Percentiles rank a stretch among this genome's conserved stretches.
Evolutionary conservation across 1,284 basidiomycete genomes (phyloP).

Genomic region (Rhizopogon parksii): DNA sequence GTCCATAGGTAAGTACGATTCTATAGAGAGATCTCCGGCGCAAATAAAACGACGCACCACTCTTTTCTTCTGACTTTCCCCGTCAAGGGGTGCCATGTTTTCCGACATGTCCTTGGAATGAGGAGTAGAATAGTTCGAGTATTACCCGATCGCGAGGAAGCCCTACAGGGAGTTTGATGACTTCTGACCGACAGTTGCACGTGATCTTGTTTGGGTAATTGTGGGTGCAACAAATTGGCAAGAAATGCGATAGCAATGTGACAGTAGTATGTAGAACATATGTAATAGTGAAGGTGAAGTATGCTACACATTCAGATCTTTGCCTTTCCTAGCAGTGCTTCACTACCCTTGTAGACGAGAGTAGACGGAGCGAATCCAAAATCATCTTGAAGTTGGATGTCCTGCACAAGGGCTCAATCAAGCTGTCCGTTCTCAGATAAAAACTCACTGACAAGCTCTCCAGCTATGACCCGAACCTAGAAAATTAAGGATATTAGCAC

Average conservation of each 20-base stretch:
- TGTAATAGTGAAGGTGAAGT: background rate
- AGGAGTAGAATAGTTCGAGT: no score
- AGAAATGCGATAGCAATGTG: background rate
- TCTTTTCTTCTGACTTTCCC: slow-evolving; percentile 74
- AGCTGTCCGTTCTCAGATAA: slow-evolving; percentile 2
- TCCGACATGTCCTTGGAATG: slow-evolving; percentile 32
- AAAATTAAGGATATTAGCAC: slow-evolving; percentile 6
- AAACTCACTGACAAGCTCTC: slow-evolving; percentile 55
- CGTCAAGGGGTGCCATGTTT: slow-evolving; percentile 62
- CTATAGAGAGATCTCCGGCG: slow-evolving; percentile 4
- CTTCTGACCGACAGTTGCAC: background rate
- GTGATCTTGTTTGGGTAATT: no score
- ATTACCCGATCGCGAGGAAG: background rate
- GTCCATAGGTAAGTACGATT: slow-evolving; percentile 2
- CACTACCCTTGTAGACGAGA: slow-evolving; percentile 56
- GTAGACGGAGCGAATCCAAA: slow-evolving; percentile 82
- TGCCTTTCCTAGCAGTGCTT: slow-evolving; percentile 36
- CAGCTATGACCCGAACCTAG: slow-evolving; percentile 72
- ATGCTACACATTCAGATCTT: slow-evolving; percentile 29
- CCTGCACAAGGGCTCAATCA: slow-evolving; percentile 34
- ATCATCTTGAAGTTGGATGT: slow-evolving; percentile 57
- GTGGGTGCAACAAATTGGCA: background rate
- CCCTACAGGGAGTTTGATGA: background rate
- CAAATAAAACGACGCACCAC: slow-evolving; percentile 54
- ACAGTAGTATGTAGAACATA: background rate